Base-by-base conservation (phyloP, 164 flowering plant species). In the Vitis riparia region DNA sequence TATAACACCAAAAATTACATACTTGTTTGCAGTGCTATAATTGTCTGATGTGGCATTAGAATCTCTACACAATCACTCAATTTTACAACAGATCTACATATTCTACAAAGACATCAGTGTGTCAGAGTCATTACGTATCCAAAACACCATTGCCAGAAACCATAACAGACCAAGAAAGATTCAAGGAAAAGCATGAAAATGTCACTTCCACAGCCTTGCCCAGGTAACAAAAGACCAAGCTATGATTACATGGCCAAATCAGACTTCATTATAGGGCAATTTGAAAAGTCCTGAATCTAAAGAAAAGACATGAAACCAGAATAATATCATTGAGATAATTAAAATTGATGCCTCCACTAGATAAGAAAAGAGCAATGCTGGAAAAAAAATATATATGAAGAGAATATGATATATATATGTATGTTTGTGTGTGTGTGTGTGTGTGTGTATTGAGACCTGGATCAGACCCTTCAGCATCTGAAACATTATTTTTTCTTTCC, bases 371-470 rank as follows among this genome's bases (percentile, higher is more conserved):
- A 37, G 12, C n/a, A n/a, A 9, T 7, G 52, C 27, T 37, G 27
- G 13, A 48, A 44, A 62, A 23, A 23, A 23, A 23, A 23, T 1
- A 23, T 23, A 23, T 23, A 23, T 2, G 27, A 23, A 23, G 27
- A 23, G 27, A 23, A 23, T 23, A 23, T 19, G 23, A 19, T 19
- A 23, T 23, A 23, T 23, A 23, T 23, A 23, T 23, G 1, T 23
- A 23, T 23, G 0, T 37, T 0, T 37, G 0, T 37, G 0, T 37
- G 2, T 37, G 0, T 37, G 5, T 37, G 0, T 37, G 44, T 37
- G 44, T 37, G 7, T 37, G 5, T 3, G 7, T 37, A 69, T 50
- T 50, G 50, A 74, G 58, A 80, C 83, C 81, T 75, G 78, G n/a
- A 59, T 19, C 53, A 59, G 78, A 62, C 48, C 62, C 73, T 51